Conservation (phyloP, 345 rosid species). For the Mercurialis annua region DNA sequence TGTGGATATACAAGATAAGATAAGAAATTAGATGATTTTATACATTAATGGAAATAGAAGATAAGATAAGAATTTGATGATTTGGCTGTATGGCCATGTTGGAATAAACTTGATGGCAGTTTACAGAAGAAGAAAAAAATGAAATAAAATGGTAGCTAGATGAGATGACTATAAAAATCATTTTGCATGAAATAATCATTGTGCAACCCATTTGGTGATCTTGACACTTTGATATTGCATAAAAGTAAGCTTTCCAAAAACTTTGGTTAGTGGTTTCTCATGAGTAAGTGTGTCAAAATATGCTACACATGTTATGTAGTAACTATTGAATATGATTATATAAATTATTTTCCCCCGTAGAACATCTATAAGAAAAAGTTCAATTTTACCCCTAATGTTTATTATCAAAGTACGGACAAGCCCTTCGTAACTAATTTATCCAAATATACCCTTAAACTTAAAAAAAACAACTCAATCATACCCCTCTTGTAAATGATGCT, state of each 20-base stretch:
- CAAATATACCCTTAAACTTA: too few relatives aligned
- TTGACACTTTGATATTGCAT: slow-evolving; percentile 5
- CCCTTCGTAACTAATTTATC: too few relatives aligned
- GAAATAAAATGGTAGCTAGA: too few relatives aligned
- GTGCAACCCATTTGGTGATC: slow-evolving; percentile 2
- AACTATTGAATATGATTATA: neutral
- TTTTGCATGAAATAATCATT: neutral
- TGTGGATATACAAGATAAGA: slow-evolving; percentile 7
- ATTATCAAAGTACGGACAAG: too few relatives aligned
- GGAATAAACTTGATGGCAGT: neutral
- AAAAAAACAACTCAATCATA: too few relatives aligned
- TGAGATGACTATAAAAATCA: neutral
- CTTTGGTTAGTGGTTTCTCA: neutral
- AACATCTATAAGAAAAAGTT: too few relatives aligned
- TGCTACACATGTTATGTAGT: slow-evolving; percentile 8
- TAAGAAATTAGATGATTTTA: neutral
- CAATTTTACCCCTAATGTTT: too few relatives aligned
- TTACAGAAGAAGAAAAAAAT: neutral
- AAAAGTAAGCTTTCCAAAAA: neutral
- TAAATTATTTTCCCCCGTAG: neutral
- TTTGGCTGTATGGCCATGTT: neutral
- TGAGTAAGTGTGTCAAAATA: neutral
- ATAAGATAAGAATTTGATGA: slow-evolving; percentile 10
- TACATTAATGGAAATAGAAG: neutral
- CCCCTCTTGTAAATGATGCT: too few relatives aligned